Evolutionary conservation across 805 yeast genomes (phyloP).

Genomic region (Debaryomyces prosopidis): DNA sequence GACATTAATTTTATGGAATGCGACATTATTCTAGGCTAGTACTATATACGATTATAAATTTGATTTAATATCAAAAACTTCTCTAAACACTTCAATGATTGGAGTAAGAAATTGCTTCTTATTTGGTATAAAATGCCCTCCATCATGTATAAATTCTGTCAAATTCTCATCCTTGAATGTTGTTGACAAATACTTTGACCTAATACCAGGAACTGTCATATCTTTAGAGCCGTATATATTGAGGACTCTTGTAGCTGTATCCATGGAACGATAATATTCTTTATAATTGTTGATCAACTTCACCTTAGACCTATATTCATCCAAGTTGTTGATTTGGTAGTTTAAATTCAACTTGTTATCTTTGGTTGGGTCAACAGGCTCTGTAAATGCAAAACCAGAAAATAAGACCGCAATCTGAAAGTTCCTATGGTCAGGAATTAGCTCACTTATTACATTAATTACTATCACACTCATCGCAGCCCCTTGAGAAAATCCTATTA

Average conservation of each 20-base stretch:
- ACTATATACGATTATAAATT: conserved; percentile 1
- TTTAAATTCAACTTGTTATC: conserved; percentile 17
- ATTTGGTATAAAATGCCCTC: conserved; percentile 40
- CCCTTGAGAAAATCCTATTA: conserved; percentile 46
- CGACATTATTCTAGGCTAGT: background rate
- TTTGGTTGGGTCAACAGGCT: conserved; percentile 12
- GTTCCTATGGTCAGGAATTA: conserved; percentile 23
- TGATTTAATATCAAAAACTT: conserved; percentile 7
- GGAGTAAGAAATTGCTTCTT: conserved; percentile 17
- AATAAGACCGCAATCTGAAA: conserved; percentile 30
- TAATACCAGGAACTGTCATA: conserved; percentile 30
- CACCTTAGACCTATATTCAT: conserved; percentile 19
- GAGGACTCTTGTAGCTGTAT: conserved; percentile 21
- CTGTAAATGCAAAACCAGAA: conserved; percentile 38
- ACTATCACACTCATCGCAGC: conserved; percentile 38
- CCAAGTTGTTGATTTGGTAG: conserved; percentile 21
- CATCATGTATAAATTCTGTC: conserved; percentile 28
- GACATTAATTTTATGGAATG: background rate
- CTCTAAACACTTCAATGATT: conserved; percentile 14
- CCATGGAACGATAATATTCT: conserved; percentile 18
- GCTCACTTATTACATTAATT: conserved; percentile 20
- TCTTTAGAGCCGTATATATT: conserved; percentile 34
- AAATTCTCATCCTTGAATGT: conserved; percentile 15
- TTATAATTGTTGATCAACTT: conserved; percentile 17
- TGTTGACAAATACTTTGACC: conserved; percentile 25